These are phyloP conservation scores for Sporothrix sp. DNA, from an alignment of 2,329 filamentous ascomycete genomes.

Conservation along the genomic window DNA sequence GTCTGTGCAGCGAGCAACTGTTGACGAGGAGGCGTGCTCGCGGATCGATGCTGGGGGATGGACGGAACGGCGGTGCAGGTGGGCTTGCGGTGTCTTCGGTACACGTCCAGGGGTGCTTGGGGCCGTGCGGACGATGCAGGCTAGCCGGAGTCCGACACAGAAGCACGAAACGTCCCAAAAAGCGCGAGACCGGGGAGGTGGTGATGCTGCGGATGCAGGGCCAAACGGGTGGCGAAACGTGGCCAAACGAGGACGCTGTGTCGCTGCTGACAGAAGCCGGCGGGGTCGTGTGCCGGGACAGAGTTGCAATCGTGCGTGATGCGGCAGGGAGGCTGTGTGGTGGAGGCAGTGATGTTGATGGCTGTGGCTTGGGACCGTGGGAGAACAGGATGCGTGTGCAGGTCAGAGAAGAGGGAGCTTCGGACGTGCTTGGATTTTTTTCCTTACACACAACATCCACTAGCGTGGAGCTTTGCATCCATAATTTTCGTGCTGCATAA, in stretches of 20 bases:
- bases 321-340: not conserved
- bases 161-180: constrained; percentile 4
- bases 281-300: not conserved
- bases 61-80: too few species aligned
- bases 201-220: not conserved
- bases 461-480: constrained; percentile 17
- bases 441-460: constrained; percentile 2
- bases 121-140: not conserved
- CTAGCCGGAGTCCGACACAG: not conserved
- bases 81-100: too few species aligned
- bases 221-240: constrained; percentile 5
- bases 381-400: constrained; percentile 5
- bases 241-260: not conserved
- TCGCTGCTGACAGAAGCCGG: not conserved
- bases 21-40: too few species aligned
- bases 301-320: not conserved
- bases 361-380: not conserved
- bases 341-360: not conserved
- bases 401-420: constrained; percentile 10
- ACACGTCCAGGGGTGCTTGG: not conserved
- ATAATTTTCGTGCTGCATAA: constrained; percentile 7
- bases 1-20: too few species aligned
- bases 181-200: not conserved
- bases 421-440: constrained; percentile 14
- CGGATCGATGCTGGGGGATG: too few species aligned